A percentile compares a stretch with the other conserved stretches of the same genome.
phyloP scores from a whole-genome alignment of 768 basidiomycete species.

The Crassisporium funariophilum region DNA sequence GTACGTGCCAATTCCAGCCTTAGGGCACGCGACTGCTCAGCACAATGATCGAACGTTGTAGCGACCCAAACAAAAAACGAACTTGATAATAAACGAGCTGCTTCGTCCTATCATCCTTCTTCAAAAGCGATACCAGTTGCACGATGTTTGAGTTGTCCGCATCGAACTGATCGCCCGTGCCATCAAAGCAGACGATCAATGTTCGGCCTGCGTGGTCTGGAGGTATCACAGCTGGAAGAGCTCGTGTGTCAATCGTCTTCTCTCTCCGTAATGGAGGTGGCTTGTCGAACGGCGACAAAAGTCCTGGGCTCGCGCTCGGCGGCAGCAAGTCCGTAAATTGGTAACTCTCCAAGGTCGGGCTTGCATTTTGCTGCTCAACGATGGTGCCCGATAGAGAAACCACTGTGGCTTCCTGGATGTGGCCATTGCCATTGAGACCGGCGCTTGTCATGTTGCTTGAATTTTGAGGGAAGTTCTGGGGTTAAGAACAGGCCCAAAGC shows the following conservation, averaged over 20 bases:
- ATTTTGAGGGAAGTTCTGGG: no score
- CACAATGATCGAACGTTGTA: background rate
- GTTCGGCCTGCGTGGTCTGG: slow-evolving; percentile 41
- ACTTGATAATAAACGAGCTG: slow-evolving; percentile 66
- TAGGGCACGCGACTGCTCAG: background rate
- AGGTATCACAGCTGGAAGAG: slow-evolving; percentile 39
- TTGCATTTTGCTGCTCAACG: no score
- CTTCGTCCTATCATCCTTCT: slow-evolving; percentile 51
- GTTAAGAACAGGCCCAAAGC: no score
- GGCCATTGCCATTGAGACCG: background rate
- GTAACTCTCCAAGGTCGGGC: no score
- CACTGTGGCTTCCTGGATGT: slow-evolving; percentile 21
- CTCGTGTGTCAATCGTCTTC: slow-evolving; percentile 21
- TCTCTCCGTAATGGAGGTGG: slow-evolving; percentile 14
- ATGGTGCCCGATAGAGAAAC: slow-evolving; percentile 19
- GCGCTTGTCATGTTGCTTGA: background rate
- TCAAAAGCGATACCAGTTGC: slow-evolving; percentile 48
- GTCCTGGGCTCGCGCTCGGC: no score
- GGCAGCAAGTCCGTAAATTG: no score
- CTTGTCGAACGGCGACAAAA: no score
- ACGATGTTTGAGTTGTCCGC: slow-evolving; percentile 59
- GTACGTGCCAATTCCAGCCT: slow-evolving; percentile 59
- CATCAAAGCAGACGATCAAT: slow-evolving; percentile 58
- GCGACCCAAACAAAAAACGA: background rate
- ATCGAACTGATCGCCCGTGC: slow-evolving; percentile 56